These are phyloP conservation scores for Starmera caribaea DNA, from an alignment of 805 yeast species.

Conservation along the genomic window DNA sequence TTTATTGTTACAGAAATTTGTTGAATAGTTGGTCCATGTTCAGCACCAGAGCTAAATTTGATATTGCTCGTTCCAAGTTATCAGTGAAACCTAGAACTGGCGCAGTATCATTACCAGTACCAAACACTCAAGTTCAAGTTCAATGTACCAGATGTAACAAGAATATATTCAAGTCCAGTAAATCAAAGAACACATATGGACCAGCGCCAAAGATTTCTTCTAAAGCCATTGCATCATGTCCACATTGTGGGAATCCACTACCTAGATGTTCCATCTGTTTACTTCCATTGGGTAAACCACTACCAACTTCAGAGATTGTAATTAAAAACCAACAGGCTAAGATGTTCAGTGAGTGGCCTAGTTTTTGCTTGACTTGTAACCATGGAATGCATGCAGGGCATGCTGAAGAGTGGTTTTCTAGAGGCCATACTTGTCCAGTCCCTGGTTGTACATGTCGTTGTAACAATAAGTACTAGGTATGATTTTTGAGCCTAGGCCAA, in stretches of 20 bases:
- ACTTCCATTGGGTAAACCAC: conserved; percentile 62
- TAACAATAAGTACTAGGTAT: conserved; percentile 43
- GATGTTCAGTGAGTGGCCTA: conserved; percentile 71
- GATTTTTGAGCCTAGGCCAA: too few relatives aligned
- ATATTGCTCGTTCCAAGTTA: conserved; percentile 62
- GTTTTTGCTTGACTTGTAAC: conserved; percentile 82
- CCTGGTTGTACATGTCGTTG: conserved; percentile 88
- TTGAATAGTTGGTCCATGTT: conserved; percentile 78
- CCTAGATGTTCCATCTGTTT: conserved; percentile 90
- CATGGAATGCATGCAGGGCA: conserved; percentile 95
- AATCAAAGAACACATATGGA: conserved; percentile 4
- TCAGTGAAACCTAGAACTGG: conserved; percentile 42
- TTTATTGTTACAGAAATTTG: conserved; percentile 53
- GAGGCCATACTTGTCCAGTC: conserved; percentile 84
- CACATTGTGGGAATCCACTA: conserved; percentile 77
- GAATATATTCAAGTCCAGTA: conserved; percentile 37
- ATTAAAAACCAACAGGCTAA: conserved; percentile 16
- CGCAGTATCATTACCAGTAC: conserved; percentile 32
- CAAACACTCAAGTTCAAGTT: conserved; percentile 67
- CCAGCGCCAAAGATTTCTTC: background rate
- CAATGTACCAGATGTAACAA: conserved; percentile 81
- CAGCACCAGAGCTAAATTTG: conserved; percentile 73
- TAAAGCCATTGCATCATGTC: conserved; percentile 35
- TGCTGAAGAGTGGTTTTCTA: conserved; percentile 92
- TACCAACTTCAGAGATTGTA: conserved; percentile 23